These are phyloP conservation scores for Litchi chinensis DNA, from an alignment of 345 rosid genomes.

Conservation along the genomic window DNA sequence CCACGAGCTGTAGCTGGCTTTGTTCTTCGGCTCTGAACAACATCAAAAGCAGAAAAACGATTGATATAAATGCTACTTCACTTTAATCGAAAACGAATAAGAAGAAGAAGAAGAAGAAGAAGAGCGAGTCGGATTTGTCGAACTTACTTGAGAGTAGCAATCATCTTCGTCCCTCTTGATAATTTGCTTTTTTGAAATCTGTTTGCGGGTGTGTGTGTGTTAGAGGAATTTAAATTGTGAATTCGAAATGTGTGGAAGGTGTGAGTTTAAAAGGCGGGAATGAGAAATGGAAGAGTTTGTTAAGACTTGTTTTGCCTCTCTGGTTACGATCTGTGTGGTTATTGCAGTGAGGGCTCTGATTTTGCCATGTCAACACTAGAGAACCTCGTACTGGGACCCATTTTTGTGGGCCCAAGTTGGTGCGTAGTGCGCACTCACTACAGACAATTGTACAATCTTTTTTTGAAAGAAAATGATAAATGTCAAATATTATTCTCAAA, in stretches of 20 bases:
- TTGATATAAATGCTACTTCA: background rate
- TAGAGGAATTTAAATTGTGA: slow-evolving; percentile 21
- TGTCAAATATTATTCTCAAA: no score
- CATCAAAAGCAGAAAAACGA: slow-evolving; percentile 8
- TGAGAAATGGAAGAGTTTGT: slow-evolving; percentile 14
- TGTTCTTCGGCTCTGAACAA: slow-evolving; percentile 64
- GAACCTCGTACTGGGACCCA: background rate
- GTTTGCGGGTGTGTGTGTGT: background rate
- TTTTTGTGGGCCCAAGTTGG: background rate
- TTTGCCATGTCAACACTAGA: background rate
- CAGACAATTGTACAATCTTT: background rate
- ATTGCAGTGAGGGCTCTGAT: background rate
- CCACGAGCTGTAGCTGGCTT: slow-evolving; percentile 71
- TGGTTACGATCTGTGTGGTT: background rate
- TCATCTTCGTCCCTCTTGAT: slow-evolving; percentile 46
- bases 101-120: slow-evolving; percentile 23
- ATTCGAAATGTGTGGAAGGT: background rate
- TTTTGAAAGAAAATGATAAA: no score
- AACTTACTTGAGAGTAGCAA: slow-evolving; percentile 73
- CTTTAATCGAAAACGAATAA: slow-evolving; percentile 5
- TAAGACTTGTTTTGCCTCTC: background rate
- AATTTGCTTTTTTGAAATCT: slow-evolving; percentile 8
- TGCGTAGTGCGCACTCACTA: background rate
- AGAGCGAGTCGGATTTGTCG: background rate
- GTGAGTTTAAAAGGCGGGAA: slow-evolving; percentile 49